phyloP scores from a whole-genome alignment of 192 early-diverging fungal genomes.

The Linnemannia zychae region DNA sequence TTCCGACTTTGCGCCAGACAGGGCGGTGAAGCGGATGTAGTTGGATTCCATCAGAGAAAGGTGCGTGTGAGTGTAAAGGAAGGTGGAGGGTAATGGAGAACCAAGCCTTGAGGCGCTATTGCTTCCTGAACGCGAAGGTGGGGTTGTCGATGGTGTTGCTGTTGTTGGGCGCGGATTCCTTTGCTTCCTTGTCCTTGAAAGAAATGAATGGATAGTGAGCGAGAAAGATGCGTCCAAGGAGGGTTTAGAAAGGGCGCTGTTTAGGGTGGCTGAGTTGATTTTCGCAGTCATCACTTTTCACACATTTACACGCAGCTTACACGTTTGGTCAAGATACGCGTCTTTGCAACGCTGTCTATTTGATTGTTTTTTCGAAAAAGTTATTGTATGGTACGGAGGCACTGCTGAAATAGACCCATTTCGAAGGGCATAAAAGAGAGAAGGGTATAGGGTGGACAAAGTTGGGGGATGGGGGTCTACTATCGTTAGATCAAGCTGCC shows the following conservation, averaged over 20 bases:
- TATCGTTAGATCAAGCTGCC: slow-evolving; percentile 76
- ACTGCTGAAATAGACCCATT: not conserved
- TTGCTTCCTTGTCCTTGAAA: not conserved
- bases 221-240: not conserved
- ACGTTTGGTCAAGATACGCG: not conserved
- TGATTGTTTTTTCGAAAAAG: not conserved
- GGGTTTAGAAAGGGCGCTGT: not conserved
- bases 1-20: slow-evolving; percentile 89
- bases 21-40: slow-evolving; percentile 76
- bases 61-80: not conserved
- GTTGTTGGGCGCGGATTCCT: not conserved
- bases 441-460: not conserved
- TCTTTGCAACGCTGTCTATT: not conserved
- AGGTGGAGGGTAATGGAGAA: not conserved
- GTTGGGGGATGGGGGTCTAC: not conserved
- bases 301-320: not conserved
- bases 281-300: not conserved
- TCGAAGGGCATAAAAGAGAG: not conserved
- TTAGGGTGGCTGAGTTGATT: slow-evolving; percentile 2
- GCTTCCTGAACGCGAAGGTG: not conserved
- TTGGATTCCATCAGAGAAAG: slow-evolving; percentile 41
- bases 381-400: not conserved
- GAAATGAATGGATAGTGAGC: not conserved
- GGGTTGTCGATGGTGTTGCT: not conserved
- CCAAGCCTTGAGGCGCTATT: not conserved